Base-by-base conservation (phyloP, 805 yeast genomes). In the Teunomyces funiuensis region DNA sequence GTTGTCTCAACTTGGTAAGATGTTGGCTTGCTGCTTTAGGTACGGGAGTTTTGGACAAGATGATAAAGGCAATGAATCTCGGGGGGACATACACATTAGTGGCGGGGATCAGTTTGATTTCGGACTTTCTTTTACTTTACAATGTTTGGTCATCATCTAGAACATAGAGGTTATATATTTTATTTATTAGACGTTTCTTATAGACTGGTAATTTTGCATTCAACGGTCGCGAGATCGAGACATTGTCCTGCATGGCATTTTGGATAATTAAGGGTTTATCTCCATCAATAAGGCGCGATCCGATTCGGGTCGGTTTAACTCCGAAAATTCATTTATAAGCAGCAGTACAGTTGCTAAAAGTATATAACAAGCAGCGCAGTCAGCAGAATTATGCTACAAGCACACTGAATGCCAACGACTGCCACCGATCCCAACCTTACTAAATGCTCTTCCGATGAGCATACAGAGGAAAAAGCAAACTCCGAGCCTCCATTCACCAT, bases 41-140 rank as follows among this genome's bases (percentile, higher is more conserved):
- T 29, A 71, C 83, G 14, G 93, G 86, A 0, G 81, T 80, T 2
- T 67, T 87, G 16, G 74, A 79, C 15, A 71, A 63, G 38, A 84
- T 88, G 90, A 66, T 71, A 13, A 38, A 41, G 0, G 46, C 64
- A 0, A 67, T 89, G 77, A 76, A 77, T 0, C 59, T 78, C 6
- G 96, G 96, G 1, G 93, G 96, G 10, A 76, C 85, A 1, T 86
- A 81, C 53, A 81, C 93, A 0, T 69, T 89, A n/a, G 58, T 86
- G 69, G 81, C 82, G 1, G 82, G 72, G 0, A 36, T 83, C 1
- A 66, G 73, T 19, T 7, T 44, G 2, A n/a, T 42, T 10, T 30
- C 25, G 2, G 39, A 33, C 29, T 19, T 38, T 10, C 14, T 42
- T 10, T 28, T 42, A 13, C 16, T 33, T 10, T 17, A 31, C 6